Evolutionary conservation across 352 stramenopile species (phyloP), one percentile per base, ranked within the genome.

Genomic region (Globisporangium spiculum): DNA sequence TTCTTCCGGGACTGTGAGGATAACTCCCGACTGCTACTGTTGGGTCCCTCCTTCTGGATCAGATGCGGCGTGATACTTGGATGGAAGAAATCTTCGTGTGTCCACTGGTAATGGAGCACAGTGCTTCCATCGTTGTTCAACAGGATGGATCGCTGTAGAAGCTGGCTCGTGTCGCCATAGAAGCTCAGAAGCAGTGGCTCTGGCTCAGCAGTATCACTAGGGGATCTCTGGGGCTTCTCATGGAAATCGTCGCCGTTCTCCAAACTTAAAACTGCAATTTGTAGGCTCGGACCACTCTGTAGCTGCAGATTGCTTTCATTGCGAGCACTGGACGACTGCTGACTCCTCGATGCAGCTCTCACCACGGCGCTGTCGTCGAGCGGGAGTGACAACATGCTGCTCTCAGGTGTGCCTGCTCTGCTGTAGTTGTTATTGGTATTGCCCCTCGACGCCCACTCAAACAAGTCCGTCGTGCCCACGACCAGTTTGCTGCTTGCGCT

Each of bases 71-170:
- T 77, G 36, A 87, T 57, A 8, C 69, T 60, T 7, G 52, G 53
- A 22, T 70, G 55, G 26, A 75, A 58, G 30, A 83, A 79, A 9
- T 74, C 66, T 14, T 66, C 57, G 20, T 79, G 81, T 53, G 71
- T 84, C 84, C 84, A 93, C 63, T 80, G 66, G 27, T 83, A 91
- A 50, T 91, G 81, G 12, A 90, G 66, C 44, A 79, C 75, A 1
- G 75, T 86, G 22, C 64, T 85, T 14, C 84, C 84, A 36, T 81
- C 67, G 62, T 91, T 91, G 20, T 76, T 75, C 9, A 91, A 46
- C 1, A 50, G 53, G 2, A 91, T n/a, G 0, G 52, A 67, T 0
- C 65, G 65, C 62, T 91, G 78, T n/a, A 90, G 74, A 53, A 80
- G 71, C 24, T 81, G 68, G 1, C 44, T 62, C 8, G 89, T 67